Evolutionary conservation across 2,329 filamentous ascomycete genomes (phyloP), one percentile per base, ranked within the genome.

Genomic region (Fusarium sp.): DNA sequence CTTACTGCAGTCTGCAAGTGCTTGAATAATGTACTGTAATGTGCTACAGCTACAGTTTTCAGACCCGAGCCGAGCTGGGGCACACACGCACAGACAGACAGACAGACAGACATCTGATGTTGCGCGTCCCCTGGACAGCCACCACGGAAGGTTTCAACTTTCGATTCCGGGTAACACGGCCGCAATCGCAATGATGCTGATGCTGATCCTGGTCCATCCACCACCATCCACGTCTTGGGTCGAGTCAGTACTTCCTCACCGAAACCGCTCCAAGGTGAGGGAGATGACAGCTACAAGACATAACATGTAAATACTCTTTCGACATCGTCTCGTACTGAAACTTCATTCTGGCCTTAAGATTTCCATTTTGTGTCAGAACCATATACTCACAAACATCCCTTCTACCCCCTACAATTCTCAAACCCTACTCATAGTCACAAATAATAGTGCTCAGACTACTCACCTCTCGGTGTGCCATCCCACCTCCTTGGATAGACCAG

Each of bases 171-270:
- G 59, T 71, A 52, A 40, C 71, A 69, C 67, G 71, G 68, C 53
- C 38, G 50, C 40, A 56, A 47, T 54, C 35, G 49, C 18, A 37
- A n/a, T 60, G 9, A 61, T 35, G 53, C 57, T 30, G 23, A 60
- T 44, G 50, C 33, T 60, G 7, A 61, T 46, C 43, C 57, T 52
- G 40, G 47, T 33, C 68, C 47, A 59, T 69, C 46, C 65, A 58
- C 40, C 28, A 49, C 47, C 42, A 23, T 57, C 46, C 44, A 60
- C 50, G n/a, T 38, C 12, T 60, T 60, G 52, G 33, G 49, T 44
- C 60, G 64, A 77, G 69, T 62, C 62, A 63, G 63, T 60, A 54
- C 35, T 40, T 38, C 64, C 56, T 76, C 75, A 76, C 71, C 73
- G 71, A 77, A 66, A 73, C 56, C 61, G 47, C 57, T 60, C 42